A percentile compares a stretch with the other conserved stretches of the same genome.
Evolutionary conservation across 208 protist genomes (phyloP).

Genomic region (Crithidia sp.): DNA sequence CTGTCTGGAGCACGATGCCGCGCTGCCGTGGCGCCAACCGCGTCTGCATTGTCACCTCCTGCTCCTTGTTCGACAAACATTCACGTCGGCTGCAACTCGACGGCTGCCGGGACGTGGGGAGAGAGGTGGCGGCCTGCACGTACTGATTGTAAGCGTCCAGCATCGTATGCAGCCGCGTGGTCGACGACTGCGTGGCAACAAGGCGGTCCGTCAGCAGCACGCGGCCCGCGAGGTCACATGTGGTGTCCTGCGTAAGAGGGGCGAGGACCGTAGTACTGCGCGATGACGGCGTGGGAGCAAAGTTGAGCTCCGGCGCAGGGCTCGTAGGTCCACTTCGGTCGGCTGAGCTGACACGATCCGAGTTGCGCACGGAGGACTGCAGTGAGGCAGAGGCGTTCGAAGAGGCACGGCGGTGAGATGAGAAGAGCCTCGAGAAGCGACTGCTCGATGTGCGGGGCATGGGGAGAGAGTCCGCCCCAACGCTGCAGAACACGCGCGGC

Average conservation of each 20-base stretch:
- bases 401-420: too few species aligned
- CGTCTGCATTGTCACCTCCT: not conserved
- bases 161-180: conserved; percentile 18
- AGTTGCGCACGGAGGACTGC: not conserved
- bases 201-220: conserved; percentile 29
- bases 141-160: conserved; percentile 22
- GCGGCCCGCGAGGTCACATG: conserved; percentile 3
- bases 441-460: not conserved
- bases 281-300: not conserved
- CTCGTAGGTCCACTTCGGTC: not conserved
- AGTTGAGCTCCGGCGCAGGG: not conserved
- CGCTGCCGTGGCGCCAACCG: conserved; percentile 2
- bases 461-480: not conserved
- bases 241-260: not conserved
- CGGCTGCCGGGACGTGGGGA: too few species aligned
- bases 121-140: not conserved
- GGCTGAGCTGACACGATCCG: not conserved
- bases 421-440: not conserved
- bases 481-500: not conserved
- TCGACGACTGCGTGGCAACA: conserved; percentile 14
- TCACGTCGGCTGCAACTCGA: not conserved
- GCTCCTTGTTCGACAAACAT: not conserved
- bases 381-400: not conserved
- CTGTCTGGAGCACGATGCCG: conserved; percentile 7
- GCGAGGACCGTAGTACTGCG: too few species aligned